These are phyloP conservation scores for Amborella trichopoda DNA, from an alignment of 164 flowering plant genomes.

Conservation along the genomic window DNA sequence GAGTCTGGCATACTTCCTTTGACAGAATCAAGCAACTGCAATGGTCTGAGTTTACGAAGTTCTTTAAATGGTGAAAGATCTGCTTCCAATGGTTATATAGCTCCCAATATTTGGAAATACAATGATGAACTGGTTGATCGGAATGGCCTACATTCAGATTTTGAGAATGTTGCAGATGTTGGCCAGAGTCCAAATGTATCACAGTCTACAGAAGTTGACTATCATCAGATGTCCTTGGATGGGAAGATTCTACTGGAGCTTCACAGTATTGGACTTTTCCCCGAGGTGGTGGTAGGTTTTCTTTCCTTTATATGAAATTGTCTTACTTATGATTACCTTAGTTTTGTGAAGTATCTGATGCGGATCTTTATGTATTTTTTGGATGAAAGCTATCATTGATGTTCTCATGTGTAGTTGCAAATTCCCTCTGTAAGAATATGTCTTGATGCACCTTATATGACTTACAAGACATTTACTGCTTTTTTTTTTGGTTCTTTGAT, in stretches of 20 bases:
- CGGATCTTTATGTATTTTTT: too few species aligned
- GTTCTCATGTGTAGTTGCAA: too few species aligned
- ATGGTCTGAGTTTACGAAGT: constrained; percentile 13
- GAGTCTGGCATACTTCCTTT: constrained; percentile 25
- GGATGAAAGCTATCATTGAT: too few species aligned
- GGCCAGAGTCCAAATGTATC: not conserved
- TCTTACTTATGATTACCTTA: too few species aligned
- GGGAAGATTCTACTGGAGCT: constrained; percentile 59
- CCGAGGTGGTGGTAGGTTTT: constrained; percentile 50
- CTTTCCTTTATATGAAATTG: too few species aligned
- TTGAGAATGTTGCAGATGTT: not conserved
- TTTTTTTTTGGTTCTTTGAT: too few species aligned
- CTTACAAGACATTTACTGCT: too few species aligned
- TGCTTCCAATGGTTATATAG: constrained; percentile 38
- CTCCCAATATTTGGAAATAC: constrained; percentile 19
- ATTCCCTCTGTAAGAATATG: too few species aligned
- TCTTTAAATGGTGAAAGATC: constrained; percentile 22
- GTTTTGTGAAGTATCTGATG: too few species aligned
- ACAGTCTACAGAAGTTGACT: constrained; percentile 30
- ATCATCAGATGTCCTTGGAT: constrained; percentile 43
- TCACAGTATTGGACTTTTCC: constrained; percentile 59
- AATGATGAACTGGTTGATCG: constrained; percentile 19
- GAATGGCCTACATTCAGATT: not conserved
- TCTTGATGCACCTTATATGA: too few species aligned
- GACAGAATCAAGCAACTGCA: constrained; percentile 15